Conservation (phyloP, 176 grass and related monocot species). For the Tillandsia leiboldiana region DNA sequence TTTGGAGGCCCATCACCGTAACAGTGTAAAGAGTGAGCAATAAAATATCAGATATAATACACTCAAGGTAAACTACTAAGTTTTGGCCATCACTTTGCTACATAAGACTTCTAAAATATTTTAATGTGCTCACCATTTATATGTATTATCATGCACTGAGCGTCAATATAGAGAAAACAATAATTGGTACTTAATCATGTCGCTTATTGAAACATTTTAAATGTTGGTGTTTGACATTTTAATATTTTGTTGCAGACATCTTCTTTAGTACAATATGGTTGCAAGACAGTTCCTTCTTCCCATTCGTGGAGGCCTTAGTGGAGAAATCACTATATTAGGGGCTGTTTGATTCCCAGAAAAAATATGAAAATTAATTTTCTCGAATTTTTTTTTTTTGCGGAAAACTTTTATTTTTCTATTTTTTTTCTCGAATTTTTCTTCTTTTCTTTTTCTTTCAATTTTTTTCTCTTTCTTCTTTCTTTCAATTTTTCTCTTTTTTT, state of each 20-base stretch:
- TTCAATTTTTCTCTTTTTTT: too few relatives aligned
- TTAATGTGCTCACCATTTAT: not conserved
- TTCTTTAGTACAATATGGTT: constrained; percentile 12
- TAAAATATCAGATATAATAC: not conserved
- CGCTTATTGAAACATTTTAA: not conserved
- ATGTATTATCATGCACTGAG: not conserved
- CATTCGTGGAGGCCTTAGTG: too few relatives aligned
- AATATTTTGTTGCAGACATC: constrained; percentile 1
- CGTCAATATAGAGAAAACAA: not conserved
- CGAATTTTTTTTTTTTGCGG: too few relatives aligned
- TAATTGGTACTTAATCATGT: not conserved
- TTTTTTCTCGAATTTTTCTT: too few relatives aligned
- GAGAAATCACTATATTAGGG: too few relatives aligned
- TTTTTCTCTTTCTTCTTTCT: too few relatives aligned
- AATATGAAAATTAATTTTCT: too few relatives aligned
- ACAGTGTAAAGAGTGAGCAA: not conserved
- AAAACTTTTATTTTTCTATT: too few relatives aligned
- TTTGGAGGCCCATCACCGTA: too few relatives aligned
- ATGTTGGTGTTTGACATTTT: not conserved
- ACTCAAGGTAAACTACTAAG: not conserved
- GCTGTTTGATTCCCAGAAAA: too few relatives aligned
- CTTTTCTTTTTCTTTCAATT: too few relatives aligned
- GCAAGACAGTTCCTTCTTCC: not conserved
- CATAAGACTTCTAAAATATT: not conserved
- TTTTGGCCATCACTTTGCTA: not conserved